Evolutionary conservation across 139 green algal genomes (phyloP).

Genomic region (Volvox africanus): DNA sequence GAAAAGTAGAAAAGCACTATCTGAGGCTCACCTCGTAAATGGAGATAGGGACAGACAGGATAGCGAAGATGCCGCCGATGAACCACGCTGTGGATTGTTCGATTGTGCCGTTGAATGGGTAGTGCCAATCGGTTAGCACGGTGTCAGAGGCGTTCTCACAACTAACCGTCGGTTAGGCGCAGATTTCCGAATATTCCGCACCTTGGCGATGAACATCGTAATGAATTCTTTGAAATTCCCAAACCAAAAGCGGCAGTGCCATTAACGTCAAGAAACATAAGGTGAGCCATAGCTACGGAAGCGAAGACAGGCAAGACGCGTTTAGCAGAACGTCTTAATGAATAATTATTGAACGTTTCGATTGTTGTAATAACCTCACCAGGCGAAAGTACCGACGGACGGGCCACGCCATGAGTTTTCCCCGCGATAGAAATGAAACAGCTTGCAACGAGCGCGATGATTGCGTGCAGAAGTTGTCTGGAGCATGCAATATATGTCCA

Average conservation of each 20-base stretch:
- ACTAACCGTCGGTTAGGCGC: too few species aligned
- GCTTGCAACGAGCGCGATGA: too few species aligned
- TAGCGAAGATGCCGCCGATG: conserved; percentile 91
- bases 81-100: conserved; percentile 81
- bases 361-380: not conserved
- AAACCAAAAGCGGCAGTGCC: conserved; percentile 80
- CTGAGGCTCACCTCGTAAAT: conserved; percentile 85
- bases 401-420: not conserved
- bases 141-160: too few species aligned
- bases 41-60: conserved; percentile 88
- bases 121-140: too few species aligned
- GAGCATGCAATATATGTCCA: too few species aligned
- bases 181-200: not conserved
- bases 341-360: too few species aligned
- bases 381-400: not conserved
- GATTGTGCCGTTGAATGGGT: too few species aligned
- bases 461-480: too few species aligned
- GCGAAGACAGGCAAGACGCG: too few species aligned
- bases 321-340: too few species aligned
- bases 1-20: too few species aligned
- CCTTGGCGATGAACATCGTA: conserved; percentile 48
- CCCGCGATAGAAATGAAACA: too few species aligned
- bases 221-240: conserved; percentile 76
- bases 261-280: conserved; percentile 70
- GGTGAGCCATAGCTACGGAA: conserved; percentile 63